Percentiles rank a stretch among this genome's conserved stretches.
These are phyloP conservation scores for Pisolithus thermaeus DNA, from an alignment of 1,284 basidiomycete species.

Conservation along the genomic window DNA sequence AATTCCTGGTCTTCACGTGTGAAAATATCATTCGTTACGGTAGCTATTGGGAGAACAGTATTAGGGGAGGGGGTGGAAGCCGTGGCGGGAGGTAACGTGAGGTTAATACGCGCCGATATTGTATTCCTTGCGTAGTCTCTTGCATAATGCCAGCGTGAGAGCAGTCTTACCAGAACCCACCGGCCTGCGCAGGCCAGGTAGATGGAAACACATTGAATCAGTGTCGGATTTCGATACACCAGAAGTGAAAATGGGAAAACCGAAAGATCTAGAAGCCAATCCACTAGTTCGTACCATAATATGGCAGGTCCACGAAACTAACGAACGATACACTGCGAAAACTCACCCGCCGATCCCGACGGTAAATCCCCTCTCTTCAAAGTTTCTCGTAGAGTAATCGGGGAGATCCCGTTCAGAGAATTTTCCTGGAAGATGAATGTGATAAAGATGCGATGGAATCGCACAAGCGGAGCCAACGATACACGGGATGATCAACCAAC, in stretches of 20 bases:
- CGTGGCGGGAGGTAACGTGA: conserved; percentile 8
- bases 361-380: conserved; percentile 92
- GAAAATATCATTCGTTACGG: conserved; percentile 96
- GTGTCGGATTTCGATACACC: background rate
- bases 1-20: conserved; percentile 98
- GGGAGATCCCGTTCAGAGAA: conserved; percentile 91
- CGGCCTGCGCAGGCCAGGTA: conserved; percentile 48
- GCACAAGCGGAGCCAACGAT: background rate
- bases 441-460: conserved; percentile 5
- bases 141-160: conserved; percentile 88
- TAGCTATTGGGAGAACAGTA: conserved; percentile 47
- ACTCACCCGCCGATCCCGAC: conserved; percentile 92
- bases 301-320: background rate
- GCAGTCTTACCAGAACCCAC: conserved; percentile 99
- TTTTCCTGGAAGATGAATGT: conserved; percentile 57
- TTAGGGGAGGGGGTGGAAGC: conserved; percentile 7
- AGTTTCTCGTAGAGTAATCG: conserved; percentile 80
- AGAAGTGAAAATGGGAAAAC: background rate
- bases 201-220: background rate
- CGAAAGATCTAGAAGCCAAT: background rate
- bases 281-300: background rate
- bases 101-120: conserved; percentile 69
- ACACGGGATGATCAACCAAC: background rate
- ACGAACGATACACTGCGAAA: conserved; percentile 2
- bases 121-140: conserved; percentile 72